phyloP scores from a whole-genome alignment of 2,329 filamentous ascomycete species.

The Xylariaceae sp. region DNA sequence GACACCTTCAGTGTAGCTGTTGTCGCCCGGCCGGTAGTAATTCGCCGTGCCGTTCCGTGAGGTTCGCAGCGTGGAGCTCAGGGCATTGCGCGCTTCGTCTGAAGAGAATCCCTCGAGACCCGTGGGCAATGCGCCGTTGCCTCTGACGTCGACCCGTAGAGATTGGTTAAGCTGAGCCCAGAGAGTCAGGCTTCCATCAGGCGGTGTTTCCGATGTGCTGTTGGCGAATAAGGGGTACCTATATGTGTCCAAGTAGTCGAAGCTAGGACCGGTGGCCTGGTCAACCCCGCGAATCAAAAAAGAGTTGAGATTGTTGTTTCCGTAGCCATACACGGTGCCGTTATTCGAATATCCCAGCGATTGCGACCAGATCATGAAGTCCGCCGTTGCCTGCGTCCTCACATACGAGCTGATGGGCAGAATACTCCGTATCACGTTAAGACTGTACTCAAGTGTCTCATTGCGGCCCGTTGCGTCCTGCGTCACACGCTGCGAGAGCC shows the following conservation, averaged over 20 bases:
- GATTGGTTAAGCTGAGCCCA: constrained; percentile 42
- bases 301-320: constrained; percentile 32
- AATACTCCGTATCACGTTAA: constrained; percentile 53
- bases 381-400: constrained; percentile 43
- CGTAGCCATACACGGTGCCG: constrained; percentile 37
- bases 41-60: constrained; percentile 54
- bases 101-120: constrained; percentile 55
- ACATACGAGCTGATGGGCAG: constrained; percentile 48
- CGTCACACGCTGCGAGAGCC: constrained; percentile 46
- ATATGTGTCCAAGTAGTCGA: constrained; percentile 42
- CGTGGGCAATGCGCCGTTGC: constrained; percentile 49
- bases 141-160: constrained; percentile 36
- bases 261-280: constrained; percentile 29
- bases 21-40: constrained; percentile 47
- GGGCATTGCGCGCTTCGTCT: constrained; percentile 28
- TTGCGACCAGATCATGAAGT: constrained; percentile 52
- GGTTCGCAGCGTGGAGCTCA: constrained; percentile 41
- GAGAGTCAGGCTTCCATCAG: constrained; percentile 45
- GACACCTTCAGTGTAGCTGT: constrained; percentile 46
- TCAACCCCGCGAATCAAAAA: constrained; percentile 43
- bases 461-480: constrained; percentile 50
- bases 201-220: constrained; percentile 43
- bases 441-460: constrained; percentile 55
- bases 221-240: constrained; percentile 59
- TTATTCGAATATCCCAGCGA: constrained; percentile 51